Evolutionary conservation across 2,329 filamentous ascomycete species (phyloP).

Genomic region (Tympanopsis confertula): DNA sequence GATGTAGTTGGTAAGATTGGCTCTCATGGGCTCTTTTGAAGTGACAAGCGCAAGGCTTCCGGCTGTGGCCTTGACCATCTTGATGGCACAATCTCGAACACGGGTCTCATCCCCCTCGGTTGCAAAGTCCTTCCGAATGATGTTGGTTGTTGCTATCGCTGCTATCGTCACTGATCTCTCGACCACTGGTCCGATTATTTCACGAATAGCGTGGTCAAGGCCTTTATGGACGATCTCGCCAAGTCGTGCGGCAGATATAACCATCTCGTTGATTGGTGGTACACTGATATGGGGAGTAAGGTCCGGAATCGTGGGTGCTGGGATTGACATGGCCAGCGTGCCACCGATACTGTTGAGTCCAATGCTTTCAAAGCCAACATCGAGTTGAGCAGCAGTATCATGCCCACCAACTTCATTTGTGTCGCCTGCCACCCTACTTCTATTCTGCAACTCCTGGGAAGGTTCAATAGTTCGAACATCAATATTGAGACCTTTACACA

Average conservation of each 20-base stretch:
- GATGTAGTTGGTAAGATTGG: conserved; percentile 96
- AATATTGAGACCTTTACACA: conserved; percentile 84
- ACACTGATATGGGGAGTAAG: conserved; percentile 69
- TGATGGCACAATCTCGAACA: conserved; percentile 74
- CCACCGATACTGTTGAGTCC: conserved; percentile 57
- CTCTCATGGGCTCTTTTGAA: conserved; percentile 89
- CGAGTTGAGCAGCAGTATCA: conserved; percentile 27
- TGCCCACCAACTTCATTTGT: neutral
- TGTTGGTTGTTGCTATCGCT: conserved; percentile 87
- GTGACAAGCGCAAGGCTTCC: conserved; percentile 94
- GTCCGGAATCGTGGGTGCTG: conserved; percentile 68
- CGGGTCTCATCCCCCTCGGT: conserved; percentile 84
- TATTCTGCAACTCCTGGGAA: conserved; percentile 72
- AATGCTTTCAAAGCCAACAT: conserved; percentile 65
- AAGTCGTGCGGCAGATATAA: conserved; percentile 57
- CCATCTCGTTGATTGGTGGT: conserved; percentile 69
- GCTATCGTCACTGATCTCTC: conserved; percentile 96
- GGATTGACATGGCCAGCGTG: conserved; percentile 66
- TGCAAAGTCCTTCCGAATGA: conserved; percentile 91
- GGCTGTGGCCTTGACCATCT: conserved; percentile 88
- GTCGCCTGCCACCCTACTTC: conserved; percentile 41
- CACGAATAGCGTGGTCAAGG: conserved; percentile 78
- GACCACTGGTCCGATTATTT: conserved; percentile 95
- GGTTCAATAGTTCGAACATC: conserved; percentile 87
- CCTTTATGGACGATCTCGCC: conserved; percentile 74